These are phyloP conservation scores for Aureobasidium vineae DNA, from an alignment of 2,329 filamentous ascomycete genomes.

Conservation along the genomic window DNA sequence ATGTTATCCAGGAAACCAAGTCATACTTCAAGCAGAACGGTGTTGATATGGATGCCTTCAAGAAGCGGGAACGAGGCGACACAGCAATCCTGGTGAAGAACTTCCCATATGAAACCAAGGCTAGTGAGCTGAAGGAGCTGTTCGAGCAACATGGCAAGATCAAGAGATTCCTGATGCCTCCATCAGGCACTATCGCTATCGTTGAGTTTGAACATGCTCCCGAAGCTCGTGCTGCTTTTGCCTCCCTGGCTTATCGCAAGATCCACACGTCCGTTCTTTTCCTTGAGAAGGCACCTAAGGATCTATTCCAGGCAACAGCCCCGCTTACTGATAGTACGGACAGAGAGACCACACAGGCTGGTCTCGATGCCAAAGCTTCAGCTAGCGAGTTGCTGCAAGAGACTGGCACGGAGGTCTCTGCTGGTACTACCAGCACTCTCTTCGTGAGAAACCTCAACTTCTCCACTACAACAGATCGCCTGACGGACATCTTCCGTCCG, in stretches of 20 bases:
- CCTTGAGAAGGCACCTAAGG: slow-evolving; percentile 86
- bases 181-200: slow-evolving; percentile 89
- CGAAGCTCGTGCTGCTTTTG: slow-evolving; percentile 80
- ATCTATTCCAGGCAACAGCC: slow-evolving; percentile 60
- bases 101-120: slow-evolving; percentile 77
- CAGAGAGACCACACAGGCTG: slow-evolving; percentile 36
- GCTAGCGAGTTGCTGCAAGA: slow-evolving; percentile 65
- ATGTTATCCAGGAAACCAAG: slow-evolving; percentile 95
- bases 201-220: slow-evolving; percentile 79
- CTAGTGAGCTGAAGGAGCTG: slow-evolving; percentile 73
- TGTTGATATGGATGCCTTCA: slow-evolving; percentile 90
- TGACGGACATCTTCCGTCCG: slow-evolving; percentile 74
- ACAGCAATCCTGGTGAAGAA: slow-evolving; percentile 91
- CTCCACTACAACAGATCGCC: slow-evolving; percentile 71
- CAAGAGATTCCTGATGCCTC: slow-evolving; percentile 82
- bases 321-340: slow-evolving; percentile 33
- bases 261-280: slow-evolving; percentile 90
- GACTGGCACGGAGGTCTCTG: slow-evolving; percentile 47
- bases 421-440: slow-evolving; percentile 65
- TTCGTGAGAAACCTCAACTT: slow-evolving; percentile 97
- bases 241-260: slow-evolving; percentile 80
- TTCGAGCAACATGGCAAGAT: slow-evolving; percentile 86
- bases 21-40: slow-evolving; percentile 84
- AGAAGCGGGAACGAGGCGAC: slow-evolving; percentile 78
- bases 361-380: slow-evolving; percentile 57